Evolutionary conservation across 306 rosid genomes (phyloP), one percentile per base, ranked within the genome.

Genomic region (Acacia melanoxylon): DNA sequence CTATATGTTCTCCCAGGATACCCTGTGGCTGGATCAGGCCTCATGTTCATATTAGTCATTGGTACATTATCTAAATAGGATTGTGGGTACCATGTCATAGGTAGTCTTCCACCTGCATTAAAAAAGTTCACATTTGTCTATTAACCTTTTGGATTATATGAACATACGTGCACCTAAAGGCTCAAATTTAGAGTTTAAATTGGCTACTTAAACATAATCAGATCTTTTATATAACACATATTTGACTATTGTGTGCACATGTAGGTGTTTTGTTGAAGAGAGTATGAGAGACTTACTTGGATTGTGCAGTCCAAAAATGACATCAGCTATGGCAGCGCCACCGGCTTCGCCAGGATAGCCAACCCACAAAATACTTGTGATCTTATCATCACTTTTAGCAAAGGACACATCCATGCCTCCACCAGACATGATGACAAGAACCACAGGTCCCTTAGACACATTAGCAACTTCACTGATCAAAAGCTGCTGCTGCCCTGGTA

Each of bases 271-370:
- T 3, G 68, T 37, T 2, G 16, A 63, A 51, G 13, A 70, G 22
- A 67, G 3, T 6, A 35, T 14, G 14, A 65, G 68, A 25, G 29
- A 75, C 97, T 79, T 90, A 95, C 99, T 79, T 82, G 99, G 99
- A 90, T 92, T 96, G 75, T 72, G 88, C 73, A 40, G 81, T 11
- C 99, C 99, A 65, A 96, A 96, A 62, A 96, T 83, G 5, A 96
- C 89, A 85, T 96, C 99, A 37, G 99, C 92, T 41, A 96, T 82
- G 83, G 99, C 98, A 58, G 97, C 97, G 76, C 99, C 99, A 80
- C 99, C 98, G 31, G 98, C 98, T 85, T 96, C 94, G 31, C 99
- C 99, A 1, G 99, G 99, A 83, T 91, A 96, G 20, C 99, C 99
- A 81, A 96, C 94, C 99, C 99, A 96, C 62, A 96, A 79, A 66